Evolutionary conservation across 2,329 filamentous ascomycete genomes (phyloP).

Genomic region (Ophiostoma sp.): DNA sequence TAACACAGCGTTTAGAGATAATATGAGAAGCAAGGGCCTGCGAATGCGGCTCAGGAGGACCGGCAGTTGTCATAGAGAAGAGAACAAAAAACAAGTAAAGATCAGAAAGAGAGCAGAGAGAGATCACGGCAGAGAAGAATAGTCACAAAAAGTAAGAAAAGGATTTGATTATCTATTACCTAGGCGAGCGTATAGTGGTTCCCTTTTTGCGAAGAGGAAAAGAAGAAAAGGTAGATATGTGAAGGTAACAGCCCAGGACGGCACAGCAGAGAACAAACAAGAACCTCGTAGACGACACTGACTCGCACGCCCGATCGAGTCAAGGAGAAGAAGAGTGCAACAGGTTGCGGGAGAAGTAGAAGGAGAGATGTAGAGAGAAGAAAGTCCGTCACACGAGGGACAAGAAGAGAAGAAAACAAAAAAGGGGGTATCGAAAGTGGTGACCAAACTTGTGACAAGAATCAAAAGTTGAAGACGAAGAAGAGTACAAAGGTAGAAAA

Average conservation of each 20-base stretch:
- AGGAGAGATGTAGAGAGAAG: slow-evolving; percentile 17
- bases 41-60: no score
- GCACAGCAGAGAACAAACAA: slow-evolving; percentile 4
- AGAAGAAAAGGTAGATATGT: neutral
- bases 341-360: neutral
- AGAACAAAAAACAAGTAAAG: neutral
- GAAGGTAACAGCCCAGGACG: neutral
- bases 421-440: slow-evolving; percentile 16
- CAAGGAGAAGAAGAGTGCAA: slow-evolving; percentile 10
- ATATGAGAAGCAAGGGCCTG: no score
- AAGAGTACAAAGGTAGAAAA: slow-evolving; percentile 1
- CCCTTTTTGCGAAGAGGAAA: neutral
- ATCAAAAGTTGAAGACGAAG: slow-evolving; percentile 13
- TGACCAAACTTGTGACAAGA: neutral
- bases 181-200: neutral
- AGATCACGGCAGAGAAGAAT: slow-evolving; percentile 1
- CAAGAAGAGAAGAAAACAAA: neutral
- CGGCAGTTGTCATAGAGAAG: no score
- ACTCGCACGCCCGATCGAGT: slow-evolving; percentile 6
- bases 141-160: slow-evolving; percentile 13
- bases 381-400: neutral
- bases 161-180: slow-evolving; percentile 12
- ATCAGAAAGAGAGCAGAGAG: neutral
- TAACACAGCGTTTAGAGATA: no score
- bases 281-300: slow-evolving; percentile 2